Percentiles rank a stretch among this genome's conserved stretches.
These are phyloP conservation scores for Sphaerulina vaccinii DNA, from an alignment of 2,329 filamentous ascomycete genomes.

Conservation along the genomic window DNA sequence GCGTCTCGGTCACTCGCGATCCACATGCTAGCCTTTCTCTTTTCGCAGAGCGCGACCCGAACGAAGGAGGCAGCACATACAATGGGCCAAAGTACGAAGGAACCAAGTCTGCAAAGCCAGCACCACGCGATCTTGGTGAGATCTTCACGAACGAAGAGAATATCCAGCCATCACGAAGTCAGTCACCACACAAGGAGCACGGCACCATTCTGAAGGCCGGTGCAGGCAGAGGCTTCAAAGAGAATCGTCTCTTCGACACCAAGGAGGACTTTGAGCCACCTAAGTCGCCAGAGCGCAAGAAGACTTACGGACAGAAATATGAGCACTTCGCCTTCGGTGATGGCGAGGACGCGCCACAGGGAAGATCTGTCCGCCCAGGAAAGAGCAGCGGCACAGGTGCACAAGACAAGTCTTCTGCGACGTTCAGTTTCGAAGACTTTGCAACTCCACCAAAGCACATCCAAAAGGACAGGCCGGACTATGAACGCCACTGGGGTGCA, in stretches of 20 bases:
- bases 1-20: constrained; percentile 42
- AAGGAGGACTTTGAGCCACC: constrained; percentile 46
- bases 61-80: constrained; percentile 52
- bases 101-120: background rate
- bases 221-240: constrained; percentile 51
- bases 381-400: constrained; percentile 31
- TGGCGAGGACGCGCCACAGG: constrained; percentile 48
- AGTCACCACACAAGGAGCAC: constrained; percentile 38
- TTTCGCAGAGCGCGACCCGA: constrained; percentile 67
- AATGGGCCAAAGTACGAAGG: constrained; percentile 29
- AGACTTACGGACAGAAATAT: constrained; percentile 76
- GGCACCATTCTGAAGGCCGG: constrained; percentile 48
- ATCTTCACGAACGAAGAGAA: constrained; percentile 59
- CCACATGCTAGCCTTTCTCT: constrained; percentile 68
- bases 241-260: constrained; percentile 57
- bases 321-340: constrained; percentile 82
- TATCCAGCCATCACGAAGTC: constrained; percentile 32
- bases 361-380: constrained; percentile 24
- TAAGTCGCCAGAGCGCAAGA: constrained; percentile 46
- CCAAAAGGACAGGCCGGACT: constrained; percentile 62
- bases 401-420: constrained; percentile 54
- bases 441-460: constrained; percentile 74
- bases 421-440: constrained; percentile 90
- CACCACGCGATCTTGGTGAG: constrained; percentile 50
- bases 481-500: constrained; percentile 74